Evolutionary conservation across 129 eudicot species (phyloP), one percentile per base, ranked within the genome.

Genomic region (Ambrosia artemisiifolia): DNA sequence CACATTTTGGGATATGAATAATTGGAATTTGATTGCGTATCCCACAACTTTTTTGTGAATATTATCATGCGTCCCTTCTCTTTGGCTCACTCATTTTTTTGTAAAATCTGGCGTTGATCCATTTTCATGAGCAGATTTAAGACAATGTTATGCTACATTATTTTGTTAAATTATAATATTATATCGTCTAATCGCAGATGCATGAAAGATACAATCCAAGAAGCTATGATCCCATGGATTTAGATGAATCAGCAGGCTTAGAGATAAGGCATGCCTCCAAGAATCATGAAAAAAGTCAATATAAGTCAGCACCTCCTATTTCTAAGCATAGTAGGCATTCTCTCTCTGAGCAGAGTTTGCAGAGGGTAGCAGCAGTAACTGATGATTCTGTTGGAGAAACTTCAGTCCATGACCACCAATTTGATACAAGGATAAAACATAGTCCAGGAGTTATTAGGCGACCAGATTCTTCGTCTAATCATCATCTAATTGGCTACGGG

Each of bases 331-430:
- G 78, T 60, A 60, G 65, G 74, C 67, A 60, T 70, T 72, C 72
- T 20, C 64, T 76, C 78, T 81, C 81, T 6, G 74, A 63, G 53
- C 66, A 81, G 65, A 78, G 74, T 73, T 78, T 80, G 30, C 79
- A 82, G 14, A 74, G 62, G 81, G 85, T 74, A 53, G 44, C 63
- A 53, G 44, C 63, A 40, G 40, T 60, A 60, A 79, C 83, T n/a
- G 85, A 74, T 59, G 85, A 77, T 79, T 73, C 85, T 81, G 83
- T 47, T 70, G 81, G 83, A 70, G 89, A 79, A 64, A 38, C 72
- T 14, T 64, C 79, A 28, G 67, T 36, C 67, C 72, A 61, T 76
- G 90, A 71, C 60, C 63, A 64, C 11, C 62, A 65, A 34, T 53
- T 79, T 51, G 79, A 77, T 42, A 73, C 78, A 30, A 78, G 56